phyloP scores from a whole-genome alignment of 345 rosid genomes.

The Ceriops zippeliana region DNA sequence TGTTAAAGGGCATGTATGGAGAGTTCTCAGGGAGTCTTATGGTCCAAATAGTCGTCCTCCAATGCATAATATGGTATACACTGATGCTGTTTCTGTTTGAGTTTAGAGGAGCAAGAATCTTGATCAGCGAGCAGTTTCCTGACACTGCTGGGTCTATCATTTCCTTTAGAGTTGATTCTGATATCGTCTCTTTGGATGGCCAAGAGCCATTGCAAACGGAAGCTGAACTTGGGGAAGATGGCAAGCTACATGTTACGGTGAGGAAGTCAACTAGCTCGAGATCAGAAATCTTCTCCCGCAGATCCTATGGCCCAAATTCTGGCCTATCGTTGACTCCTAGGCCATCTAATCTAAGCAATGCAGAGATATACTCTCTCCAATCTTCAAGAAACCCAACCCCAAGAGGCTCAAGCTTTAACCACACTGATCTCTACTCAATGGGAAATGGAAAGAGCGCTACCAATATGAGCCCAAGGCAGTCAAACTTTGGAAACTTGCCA shows the following conservation, averaged over 20 bases:
- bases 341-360: slow-evolving; percentile 69
- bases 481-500: slow-evolving; percentile 53
- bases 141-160: slow-evolving; percentile 67
- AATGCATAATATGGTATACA: slow-evolving; percentile 77
- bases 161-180: slow-evolving; percentile 64
- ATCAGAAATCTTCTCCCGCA: slow-evolving; percentile 65
- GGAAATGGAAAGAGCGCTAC: slow-evolving; percentile 43
- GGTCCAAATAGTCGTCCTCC: slow-evolving; percentile 78
- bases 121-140: slow-evolving; percentile 66
- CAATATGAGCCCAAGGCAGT: slow-evolving; percentile 57
- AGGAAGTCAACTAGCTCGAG: slow-evolving; percentile 63
- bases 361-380: slow-evolving; percentile 69
- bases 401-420: slow-evolving; percentile 66
- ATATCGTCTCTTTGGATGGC: slow-evolving; percentile 65
- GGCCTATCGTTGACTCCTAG: slow-evolving; percentile 65
- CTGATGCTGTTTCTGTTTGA: slow-evolving; percentile 71
- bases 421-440: slow-evolving; percentile 61
- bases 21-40: slow-evolving; percentile 50
- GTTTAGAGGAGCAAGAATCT: slow-evolving; percentile 61
- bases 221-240: slow-evolving; percentile 60
- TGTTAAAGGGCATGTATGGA: slow-evolving; percentile 70
- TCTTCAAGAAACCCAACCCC: slow-evolving; percentile 70
- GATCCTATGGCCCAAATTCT: slow-evolving; percentile 60
- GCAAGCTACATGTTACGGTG: slow-evolving; percentile 66
- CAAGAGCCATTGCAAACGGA: slow-evolving; percentile 71